Evolutionary conservation across 2,329 filamentous ascomycete species (phyloP), one percentile per base, ranked within the genome.

Genomic region (Trichoderma sp.): DNA sequence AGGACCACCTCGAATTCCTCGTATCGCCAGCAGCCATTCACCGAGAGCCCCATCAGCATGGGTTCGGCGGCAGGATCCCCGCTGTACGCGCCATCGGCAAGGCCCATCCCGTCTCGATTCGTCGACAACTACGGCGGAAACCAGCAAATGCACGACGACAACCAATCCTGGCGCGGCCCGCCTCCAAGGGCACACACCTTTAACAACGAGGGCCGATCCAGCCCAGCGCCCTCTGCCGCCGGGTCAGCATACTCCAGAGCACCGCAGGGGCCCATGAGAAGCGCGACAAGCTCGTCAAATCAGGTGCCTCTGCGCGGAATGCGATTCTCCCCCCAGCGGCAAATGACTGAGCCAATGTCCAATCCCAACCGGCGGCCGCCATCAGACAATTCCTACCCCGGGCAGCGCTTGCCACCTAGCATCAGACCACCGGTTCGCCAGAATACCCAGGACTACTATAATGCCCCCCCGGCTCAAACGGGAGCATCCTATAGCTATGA

Each of bases 341-440:
- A 81, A 67, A 80, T 84, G 79, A 85, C 83, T 26, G 81, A 80
- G 4, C 81, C 82, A 4, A 73, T 80, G 66, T 77, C 79, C 16
- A 72, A 75, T 34, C 74, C 79, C 16, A 72, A 74, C 32, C 74
- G 77, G 55, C 74, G 73, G 49, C 72, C 73, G 52, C 74, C 49
- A 51, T 73, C 49, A 8, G 56, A 56, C 26, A 46, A 51, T 43
- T 78, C 74, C 65, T 72, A 72, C 34, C 68, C 75, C 26, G 75
- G 76, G 32, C 71, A 75, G 32, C 77, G 74, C 24, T 76, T 74
- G 14, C 70, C 72, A 21, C 70, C 32, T 11, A 75, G 73, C 56
- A n/a, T 18, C 39, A 76, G 46, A 24, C 64, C 55, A n/a, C 68
- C 32, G 18, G 37, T 63, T 7, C 60, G 55, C 46, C 68, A 59